Base-by-base conservation (phyloP, 73 alveolate genomes). In the Paramecium pentaurelia region DNA sequence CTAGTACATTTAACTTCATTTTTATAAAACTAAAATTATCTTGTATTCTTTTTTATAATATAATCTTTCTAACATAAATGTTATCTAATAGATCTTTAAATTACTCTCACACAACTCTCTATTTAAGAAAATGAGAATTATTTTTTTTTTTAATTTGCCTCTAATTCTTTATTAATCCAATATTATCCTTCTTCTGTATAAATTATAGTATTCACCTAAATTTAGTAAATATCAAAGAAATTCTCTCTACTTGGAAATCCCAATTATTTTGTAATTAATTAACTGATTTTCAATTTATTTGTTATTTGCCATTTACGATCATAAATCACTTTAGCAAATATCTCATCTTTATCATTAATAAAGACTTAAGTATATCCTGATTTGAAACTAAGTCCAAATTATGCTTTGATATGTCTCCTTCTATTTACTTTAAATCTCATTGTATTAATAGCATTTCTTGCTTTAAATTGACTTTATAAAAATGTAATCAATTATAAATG, bases 161-260 rank as follows among this genome's bases (percentile, higher is more conserved):
- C 91, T 20, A 3, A 2, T 16, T 42, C 71, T n/a, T 80, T 80
- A 0, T 80, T 32, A 9, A 32, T 47, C 91, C 91, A 80, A 80
- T 80, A 80, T 28, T 80, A 36, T 2, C 77, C 91, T 28, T 80
- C 91, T 49, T 80, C 91, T 25, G 91, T 80, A 12, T 80, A 80
- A 10, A 10, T 27, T n/a, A 80, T 3, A 16, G 49, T 27, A 22
- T 64, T 37, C 25, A 14, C 77, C 8, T 11, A 5, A 7, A 80
- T 80, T 47, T 80, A 27, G 10, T 80, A 80, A 20, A 80, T 80
- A 5, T 80, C 91, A 45, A 49, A 45, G 27, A 80, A 80, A 22
- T 80, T 80, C 58, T 80, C 91, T n/a, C 91, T 80, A 25, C 77
- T 25, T 18, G 91, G 91, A 45, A 22, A 80, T 40, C 91, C 91